A percentile compares a stretch with the other conserved stretches of the same genome.
Conservation (phyloP, 495 filamentous ascomycete genomes). For the Neurospora terricola region DNA sequence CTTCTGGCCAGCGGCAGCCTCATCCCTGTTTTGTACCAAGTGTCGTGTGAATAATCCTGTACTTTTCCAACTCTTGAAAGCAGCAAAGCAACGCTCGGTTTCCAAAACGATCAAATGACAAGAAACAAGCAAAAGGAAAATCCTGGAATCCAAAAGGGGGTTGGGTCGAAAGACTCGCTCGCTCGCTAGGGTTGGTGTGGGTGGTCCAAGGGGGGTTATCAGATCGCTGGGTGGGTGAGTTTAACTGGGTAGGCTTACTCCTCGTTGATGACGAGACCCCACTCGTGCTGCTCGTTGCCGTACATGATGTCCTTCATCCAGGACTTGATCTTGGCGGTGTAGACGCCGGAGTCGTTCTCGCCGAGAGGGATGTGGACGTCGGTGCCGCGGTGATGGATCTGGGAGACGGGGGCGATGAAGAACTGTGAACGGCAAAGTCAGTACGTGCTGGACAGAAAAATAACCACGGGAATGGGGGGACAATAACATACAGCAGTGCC, state of each 20-base stretch:
- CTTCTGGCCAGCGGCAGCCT: not conserved
- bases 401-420: constrained; percentile 68
- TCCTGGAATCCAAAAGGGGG: not conserved
- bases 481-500: constrained; percentile 65
- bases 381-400: constrained; percentile 61
- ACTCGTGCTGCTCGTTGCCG: constrained; percentile 68
- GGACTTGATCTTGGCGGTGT: constrained; percentile 60
- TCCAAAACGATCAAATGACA: not conserved
- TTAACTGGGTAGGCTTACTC: constrained; percentile 16
- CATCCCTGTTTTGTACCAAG: not conserved
- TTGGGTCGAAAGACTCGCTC: not conserved
- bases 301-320: constrained; percentile 84
- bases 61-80: not conserved
- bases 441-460: not conserved
- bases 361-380: constrained; percentile 57
- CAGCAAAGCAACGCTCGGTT: not conserved
- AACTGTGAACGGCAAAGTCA: constrained; percentile 34
- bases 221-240: not conserved
- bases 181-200: not conserved
- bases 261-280: constrained; percentile 67
- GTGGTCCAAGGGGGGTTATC: not conserved
- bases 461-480: not conserved
- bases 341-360: constrained; percentile 45
- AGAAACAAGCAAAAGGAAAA: not conserved
- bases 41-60: not conserved